Percentiles rank a stretch among this genome's conserved stretches.
Evolutionary conservation across 2,329 filamentous ascomycete species (phyloP).

Genomic region (Chalaropsis thielavioides): DNA sequence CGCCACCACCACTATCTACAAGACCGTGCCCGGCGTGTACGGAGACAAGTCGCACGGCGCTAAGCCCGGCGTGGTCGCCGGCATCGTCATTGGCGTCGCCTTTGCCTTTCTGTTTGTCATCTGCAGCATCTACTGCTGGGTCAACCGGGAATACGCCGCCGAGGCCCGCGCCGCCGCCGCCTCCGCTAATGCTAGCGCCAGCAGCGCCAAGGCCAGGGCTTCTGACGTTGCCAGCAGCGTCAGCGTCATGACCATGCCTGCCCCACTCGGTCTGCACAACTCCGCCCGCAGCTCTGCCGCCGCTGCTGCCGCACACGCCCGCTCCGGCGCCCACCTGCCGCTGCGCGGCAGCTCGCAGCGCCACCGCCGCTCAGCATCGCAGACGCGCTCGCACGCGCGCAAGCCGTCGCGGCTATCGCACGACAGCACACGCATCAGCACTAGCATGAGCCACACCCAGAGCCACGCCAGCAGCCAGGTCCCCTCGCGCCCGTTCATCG

Average conservation of each 20-base stretch:
- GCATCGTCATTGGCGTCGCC: slow-evolving; percentile 13
- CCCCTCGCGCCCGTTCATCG: not conserved
- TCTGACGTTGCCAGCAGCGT: not conserved
- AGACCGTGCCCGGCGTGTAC: slow-evolving; percentile 19
- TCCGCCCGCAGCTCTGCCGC: not conserved
- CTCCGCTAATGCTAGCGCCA: not conserved
- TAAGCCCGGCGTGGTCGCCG: slow-evolving; percentile 14
- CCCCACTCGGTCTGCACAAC: not conserved
- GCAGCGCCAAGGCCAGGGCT: not conserved
- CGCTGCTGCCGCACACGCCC: slow-evolving; percentile 5
- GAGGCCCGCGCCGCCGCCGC: slow-evolving; percentile 3
- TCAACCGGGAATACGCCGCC: slow-evolving; percentile 13
- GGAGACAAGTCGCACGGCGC: slow-evolving; percentile 9
- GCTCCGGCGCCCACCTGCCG: slow-evolving; percentile 7
- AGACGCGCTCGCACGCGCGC: not conserved
- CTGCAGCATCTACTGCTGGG: slow-evolving; percentile 17
- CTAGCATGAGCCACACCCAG: not conserved
- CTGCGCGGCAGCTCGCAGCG: not conserved
- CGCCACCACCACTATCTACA: slow-evolving; percentile 17
- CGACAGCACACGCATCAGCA: not conserved
- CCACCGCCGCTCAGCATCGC: not conserved
- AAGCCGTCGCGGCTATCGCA: slow-evolving; percentile 8
- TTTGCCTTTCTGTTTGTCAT: slow-evolving; percentile 15
- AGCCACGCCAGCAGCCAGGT: not conserved
- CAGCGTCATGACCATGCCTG: slow-evolving; percentile 14